phyloP scores from a whole-genome alignment of 805 yeast species.

The Nakazawaea peltata region DNA sequence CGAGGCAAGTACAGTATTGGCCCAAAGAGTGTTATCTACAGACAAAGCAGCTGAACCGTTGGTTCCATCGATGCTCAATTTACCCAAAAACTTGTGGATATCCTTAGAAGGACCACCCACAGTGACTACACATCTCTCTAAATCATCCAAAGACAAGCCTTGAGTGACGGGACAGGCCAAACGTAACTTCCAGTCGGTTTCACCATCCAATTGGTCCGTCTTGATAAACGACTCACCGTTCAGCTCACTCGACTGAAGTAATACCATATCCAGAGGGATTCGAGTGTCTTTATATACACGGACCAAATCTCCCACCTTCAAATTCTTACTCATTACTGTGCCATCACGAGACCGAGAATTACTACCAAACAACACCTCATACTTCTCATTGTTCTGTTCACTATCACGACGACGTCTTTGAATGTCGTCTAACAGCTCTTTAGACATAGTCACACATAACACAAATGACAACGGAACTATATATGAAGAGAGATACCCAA shows the following conservation, averaged over 20 bases:
- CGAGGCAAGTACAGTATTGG: constrained; percentile 93
- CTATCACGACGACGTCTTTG: constrained; percentile 83
- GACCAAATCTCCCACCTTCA: constrained; percentile 84
- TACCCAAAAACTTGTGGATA: constrained; percentile 78
- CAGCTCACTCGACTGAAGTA: constrained; percentile 74
- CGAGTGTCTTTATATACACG: constrained; percentile 72
- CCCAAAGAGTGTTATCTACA: constrained; percentile 95
- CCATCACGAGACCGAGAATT: constrained; percentile 15
- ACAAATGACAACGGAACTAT: constrained; percentile 94
- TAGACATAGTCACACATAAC: constrained; percentile 83
- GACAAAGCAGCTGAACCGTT: constrained; percentile 43
- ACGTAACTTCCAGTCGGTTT: constrained; percentile 96
- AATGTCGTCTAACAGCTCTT: constrained; percentile 93
- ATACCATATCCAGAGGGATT: constrained; percentile 88
- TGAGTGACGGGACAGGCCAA: constrained; percentile 74
- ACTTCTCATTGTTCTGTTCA: constrained; percentile 80
- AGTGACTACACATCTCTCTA: constrained; percentile 47
- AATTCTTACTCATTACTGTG: constrained; percentile 44
- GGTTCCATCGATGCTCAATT: constrained; percentile 48
- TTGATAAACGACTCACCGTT: constrained; percentile 88
- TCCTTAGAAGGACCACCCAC: constrained; percentile 81
- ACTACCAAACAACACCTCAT: constrained; percentile 51
- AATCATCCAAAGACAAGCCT: constrained; percentile 36
- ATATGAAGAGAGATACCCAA: constrained; percentile 89
- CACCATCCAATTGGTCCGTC: constrained; percentile 98